phyloP scores from a whole-genome alignment of 2,329 filamentous ascomycete genomes.

The Podosphaera aphanis region DNA sequence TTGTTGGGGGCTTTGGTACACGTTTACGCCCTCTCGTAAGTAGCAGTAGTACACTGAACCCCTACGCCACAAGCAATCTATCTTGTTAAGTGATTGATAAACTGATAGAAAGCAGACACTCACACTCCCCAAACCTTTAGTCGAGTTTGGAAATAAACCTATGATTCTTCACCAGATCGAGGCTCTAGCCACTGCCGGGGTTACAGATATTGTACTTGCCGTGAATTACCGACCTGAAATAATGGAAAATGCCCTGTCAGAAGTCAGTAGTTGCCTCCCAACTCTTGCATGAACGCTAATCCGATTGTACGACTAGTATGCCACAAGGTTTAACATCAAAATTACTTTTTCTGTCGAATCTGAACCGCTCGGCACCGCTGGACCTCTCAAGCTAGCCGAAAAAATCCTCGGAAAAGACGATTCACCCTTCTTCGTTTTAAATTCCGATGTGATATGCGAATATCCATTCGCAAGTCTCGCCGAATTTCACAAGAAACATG shows the following conservation, averaged over 20 bases:
- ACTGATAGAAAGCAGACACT: slow-evolving; percentile 40
- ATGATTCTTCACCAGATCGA: slow-evolving; percentile 99
- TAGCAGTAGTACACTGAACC: too few relatives aligned
- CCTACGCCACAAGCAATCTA: slow-evolving; percentile 8
- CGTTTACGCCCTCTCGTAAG: slow-evolving; percentile 85
- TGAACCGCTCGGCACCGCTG: slow-evolving; percentile 84
- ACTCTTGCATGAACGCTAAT: slow-evolving; percentile 3
- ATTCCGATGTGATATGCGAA: slow-evolving; percentile 95
- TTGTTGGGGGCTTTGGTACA: slow-evolving; percentile 96
- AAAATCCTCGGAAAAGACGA: slow-evolving; percentile 82
- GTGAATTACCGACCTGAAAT: slow-evolving; percentile 98
- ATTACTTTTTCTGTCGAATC: slow-evolving; percentile 95
- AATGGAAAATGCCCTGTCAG: slow-evolving; percentile 82
- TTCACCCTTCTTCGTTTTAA: slow-evolving; percentile 89
- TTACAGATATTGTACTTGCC: slow-evolving; percentile 90
- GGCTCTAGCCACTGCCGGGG: slow-evolving; percentile 74
- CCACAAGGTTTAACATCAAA: slow-evolving; percentile 74
- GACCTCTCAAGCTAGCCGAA: slow-evolving; percentile 86
- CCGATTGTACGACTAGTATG: slow-evolving; percentile 35
- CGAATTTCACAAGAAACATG: slow-evolving; percentile 79
- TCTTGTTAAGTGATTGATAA: slow-evolving; percentile 2
- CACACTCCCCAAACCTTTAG: slow-evolving; percentile 87
- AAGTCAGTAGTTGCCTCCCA: slow-evolving; percentile 31
- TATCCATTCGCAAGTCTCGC: slow-evolving; percentile 82
- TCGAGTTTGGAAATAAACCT: slow-evolving; percentile 96